These are phyloP conservation scores for Solanum dulcamara DNA, from an alignment of 257 asterid genomes.

Conservation along the genomic window DNA sequence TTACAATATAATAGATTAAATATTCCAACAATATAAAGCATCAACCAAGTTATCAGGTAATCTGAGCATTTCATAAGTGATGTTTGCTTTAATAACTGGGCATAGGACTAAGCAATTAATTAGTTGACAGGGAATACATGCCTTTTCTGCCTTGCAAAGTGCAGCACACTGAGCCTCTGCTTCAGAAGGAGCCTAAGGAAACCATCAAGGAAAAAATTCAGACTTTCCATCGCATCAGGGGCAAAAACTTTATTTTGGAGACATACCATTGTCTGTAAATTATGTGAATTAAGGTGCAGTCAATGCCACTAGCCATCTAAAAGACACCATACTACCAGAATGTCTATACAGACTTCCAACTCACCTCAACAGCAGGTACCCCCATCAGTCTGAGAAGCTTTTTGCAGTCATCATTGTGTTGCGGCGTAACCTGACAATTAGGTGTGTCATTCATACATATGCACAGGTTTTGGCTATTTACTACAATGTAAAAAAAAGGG, in stretches of 20 bases:
- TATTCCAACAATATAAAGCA: not conserved
- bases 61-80: not conserved
- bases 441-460: not conserved
- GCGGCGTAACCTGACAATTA: conserved; percentile 63
- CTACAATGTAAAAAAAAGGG: not conserved
- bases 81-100: not conserved
- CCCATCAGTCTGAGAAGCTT: conserved; percentile 95
- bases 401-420: conserved; percentile 95
- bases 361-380: conserved; percentile 95
- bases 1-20: not conserved
- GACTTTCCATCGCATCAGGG: not conserved
- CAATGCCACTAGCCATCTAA: not conserved
- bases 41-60: not conserved
- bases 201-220: not conserved
- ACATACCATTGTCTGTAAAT: not conserved
- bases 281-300: not conserved
- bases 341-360: not conserved
- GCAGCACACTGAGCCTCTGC: conserved; percentile 98
- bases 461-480: not conserved
- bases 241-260: not conserved
- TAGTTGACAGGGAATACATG: conserved; percentile 15
- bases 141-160: conserved; percentile 75
- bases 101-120: not conserved
- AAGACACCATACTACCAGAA: not conserved
- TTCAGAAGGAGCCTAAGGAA: conserved; percentile 87